Conservation (phyloP, 2,329 filamentous ascomycete genomes). For the Diaporthe citrichinensis region DNA sequence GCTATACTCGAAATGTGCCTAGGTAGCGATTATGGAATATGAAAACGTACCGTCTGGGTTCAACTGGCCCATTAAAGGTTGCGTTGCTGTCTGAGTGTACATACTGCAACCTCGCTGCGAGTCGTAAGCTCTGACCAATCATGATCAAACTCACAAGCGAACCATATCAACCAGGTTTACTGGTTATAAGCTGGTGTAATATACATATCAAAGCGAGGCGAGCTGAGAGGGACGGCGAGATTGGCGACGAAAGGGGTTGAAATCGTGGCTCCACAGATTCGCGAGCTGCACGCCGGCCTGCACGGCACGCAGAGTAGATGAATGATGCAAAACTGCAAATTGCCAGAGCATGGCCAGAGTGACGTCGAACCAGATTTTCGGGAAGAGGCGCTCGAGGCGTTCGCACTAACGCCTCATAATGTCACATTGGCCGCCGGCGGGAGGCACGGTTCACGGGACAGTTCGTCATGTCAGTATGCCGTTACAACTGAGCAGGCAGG, state of each 20-base stretch:
- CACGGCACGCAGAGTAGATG: not conserved
- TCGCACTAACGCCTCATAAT: constrained; percentile 11
- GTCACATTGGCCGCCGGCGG: constrained; percentile 12
- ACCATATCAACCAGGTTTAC: not conserved
- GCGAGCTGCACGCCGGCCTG: not conserved
- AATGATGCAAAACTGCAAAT: not conserved
- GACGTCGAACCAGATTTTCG: constrained; percentile 11
- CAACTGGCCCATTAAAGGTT: not conserved
- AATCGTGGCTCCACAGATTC: not conserved
- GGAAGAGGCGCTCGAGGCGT: constrained; percentile 11
- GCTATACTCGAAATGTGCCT: not conserved
- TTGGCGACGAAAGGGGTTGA: not conserved
- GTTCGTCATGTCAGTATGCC: not conserved
- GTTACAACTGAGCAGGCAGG: not conserved
- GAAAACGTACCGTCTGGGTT: not conserved
- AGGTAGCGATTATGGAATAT: not conserved
- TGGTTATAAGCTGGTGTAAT: not conserved
- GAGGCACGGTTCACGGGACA: not conserved
- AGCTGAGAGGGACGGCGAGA: not conserved
- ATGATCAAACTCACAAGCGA: not conserved
- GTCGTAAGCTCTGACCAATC: not conserved
- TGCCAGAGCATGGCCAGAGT: not conserved
- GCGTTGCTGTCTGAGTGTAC: not conserved
- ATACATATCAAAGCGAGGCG: not conserved
- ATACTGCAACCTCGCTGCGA: not conserved